Conservation (phyloP, 371 early-diverging fungal genomes). For the Mucor circinelloides region DNA sequence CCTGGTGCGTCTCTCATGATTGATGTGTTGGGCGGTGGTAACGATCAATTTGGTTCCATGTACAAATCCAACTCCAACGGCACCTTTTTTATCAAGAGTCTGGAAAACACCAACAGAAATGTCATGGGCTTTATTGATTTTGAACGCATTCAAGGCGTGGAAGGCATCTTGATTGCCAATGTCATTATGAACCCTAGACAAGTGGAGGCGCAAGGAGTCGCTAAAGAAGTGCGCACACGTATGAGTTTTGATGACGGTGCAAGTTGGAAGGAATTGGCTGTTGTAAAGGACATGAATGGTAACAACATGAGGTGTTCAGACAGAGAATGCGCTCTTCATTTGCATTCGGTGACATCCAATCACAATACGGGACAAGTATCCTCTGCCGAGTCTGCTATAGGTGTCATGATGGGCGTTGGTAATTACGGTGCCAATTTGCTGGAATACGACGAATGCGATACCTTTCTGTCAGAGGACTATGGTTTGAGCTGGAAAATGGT, state of each 20-base stretch:
- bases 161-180: slow-evolving; percentile 87
- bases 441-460: slow-evolving; percentile 77
- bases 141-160: slow-evolving; percentile 82
- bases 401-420: slow-evolving; percentile 90
- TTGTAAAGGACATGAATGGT: slow-evolving; percentile 41
- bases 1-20: slow-evolving; percentile 60
- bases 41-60: slow-evolving; percentile 66
- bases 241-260: slow-evolving; percentile 92
- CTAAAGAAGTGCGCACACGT: slow-evolving; percentile 71
- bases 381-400: slow-evolving; percentile 77
- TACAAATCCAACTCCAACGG: slow-evolving; percentile 91
- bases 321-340: slow-evolving; percentile 74
- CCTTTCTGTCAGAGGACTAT: slow-evolving; percentile 84
- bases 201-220: slow-evolving; percentile 40
- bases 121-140: slow-evolving; percentile 81
- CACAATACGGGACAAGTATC: slow-evolving; percentile 71
- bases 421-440: slow-evolving; percentile 75
- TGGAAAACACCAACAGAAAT: slow-evolving; percentile 82
- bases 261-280: slow-evolving; percentile 66
- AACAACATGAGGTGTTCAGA: slow-evolving; percentile 39
- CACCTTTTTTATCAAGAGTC: slow-evolving; percentile 78
- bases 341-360: slow-evolving; percentile 82
- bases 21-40: slow-evolving; percentile 56
- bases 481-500: slow-evolving; percentile 86
- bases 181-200: slow-evolving; percentile 74